Evolutionary conservation across 2,329 filamentous ascomycete genomes (phyloP).

Genomic region (Huntiella savannae): DNA sequence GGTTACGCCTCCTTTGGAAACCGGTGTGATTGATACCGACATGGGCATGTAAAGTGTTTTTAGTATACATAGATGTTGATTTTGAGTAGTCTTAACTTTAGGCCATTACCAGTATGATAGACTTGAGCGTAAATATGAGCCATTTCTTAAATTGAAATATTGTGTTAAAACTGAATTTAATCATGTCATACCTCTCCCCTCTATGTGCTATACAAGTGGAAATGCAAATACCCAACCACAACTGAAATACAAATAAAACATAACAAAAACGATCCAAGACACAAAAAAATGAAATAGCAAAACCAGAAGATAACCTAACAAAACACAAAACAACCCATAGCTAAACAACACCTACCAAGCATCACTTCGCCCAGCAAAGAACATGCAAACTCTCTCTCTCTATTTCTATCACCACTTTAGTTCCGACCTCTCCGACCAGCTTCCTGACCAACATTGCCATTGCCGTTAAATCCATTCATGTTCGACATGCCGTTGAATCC

Average conservation of each 20-base stretch:
- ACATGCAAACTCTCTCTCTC: not conserved
- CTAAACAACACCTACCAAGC: not conserved
- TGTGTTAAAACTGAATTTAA: too few species aligned
- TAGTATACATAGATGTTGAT: too few species aligned
- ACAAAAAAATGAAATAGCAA: not conserved
- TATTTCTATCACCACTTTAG: not conserved
- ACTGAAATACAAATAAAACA: too few species aligned
- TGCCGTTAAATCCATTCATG: constrained; percentile 19
- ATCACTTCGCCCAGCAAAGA: constrained; percentile 4
- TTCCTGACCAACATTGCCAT: constrained; percentile 13
- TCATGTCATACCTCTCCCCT: not conserved
- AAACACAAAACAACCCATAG: not conserved
- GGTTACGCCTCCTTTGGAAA: constrained; percentile 3
- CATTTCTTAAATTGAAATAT: too few species aligned
- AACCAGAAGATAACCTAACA: not conserved
- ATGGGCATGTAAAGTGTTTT: too few species aligned
- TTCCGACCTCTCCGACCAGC: constrained; percentile 18
- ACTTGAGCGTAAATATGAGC: too few species aligned
- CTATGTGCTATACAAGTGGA: not conserved
- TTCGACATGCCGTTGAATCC: constrained; percentile 28
- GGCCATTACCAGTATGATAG: too few species aligned
- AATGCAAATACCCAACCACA: too few species aligned
- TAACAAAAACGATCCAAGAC: too few species aligned
- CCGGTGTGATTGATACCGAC: too few species aligned
- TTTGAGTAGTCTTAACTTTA: too few species aligned